These are phyloP conservation scores for Cladosporium phlei DNA, from an alignment of 2,329 filamentous ascomycete genomes.

Conservation along the genomic window DNA sequence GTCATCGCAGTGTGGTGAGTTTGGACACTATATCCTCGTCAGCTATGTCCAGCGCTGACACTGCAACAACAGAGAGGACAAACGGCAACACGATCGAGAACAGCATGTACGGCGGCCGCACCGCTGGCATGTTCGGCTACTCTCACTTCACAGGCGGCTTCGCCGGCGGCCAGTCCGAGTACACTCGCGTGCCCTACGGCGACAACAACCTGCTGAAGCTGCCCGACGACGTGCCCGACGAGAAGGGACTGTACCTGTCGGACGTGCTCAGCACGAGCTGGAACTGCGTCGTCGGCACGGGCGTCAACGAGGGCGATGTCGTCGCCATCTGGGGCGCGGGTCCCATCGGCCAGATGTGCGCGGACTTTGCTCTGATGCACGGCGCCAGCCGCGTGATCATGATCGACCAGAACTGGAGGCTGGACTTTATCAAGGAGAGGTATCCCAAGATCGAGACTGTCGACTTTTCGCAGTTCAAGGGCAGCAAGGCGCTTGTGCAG, in stretches of 20 bases:
- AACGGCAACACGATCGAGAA: slow-evolving; percentile 68
- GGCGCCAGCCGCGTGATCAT: slow-evolving; percentile 73
- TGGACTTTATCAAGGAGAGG: slow-evolving; percentile 62
- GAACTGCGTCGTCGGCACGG: slow-evolving; percentile 78
- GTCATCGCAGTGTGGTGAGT: slow-evolving; percentile 73
- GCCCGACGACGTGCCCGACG: slow-evolving; percentile 74
- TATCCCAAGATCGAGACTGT: slow-evolving; percentile 64
- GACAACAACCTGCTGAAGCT: slow-evolving; percentile 78
- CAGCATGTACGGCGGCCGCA: slow-evolving; percentile 73
- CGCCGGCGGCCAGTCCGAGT: slow-evolving; percentile 83
- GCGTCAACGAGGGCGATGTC: slow-evolving; percentile 68
- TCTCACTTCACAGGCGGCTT: slow-evolving; percentile 77
- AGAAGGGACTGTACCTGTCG: slow-evolving; percentile 75
- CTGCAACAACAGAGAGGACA: too few relatives aligned
- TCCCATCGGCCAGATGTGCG: slow-evolving; percentile 76
- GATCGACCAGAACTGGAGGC: slow-evolving; percentile 68
- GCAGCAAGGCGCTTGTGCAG: slow-evolving; percentile 60
- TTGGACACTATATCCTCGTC: too few relatives aligned
- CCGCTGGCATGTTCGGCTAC: slow-evolving; percentile 60
- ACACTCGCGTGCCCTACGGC: slow-evolving; percentile 72
- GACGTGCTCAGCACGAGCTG: slow-evolving; percentile 77
- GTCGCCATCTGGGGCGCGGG: slow-evolving; percentile 86
- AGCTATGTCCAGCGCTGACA: too few relatives aligned
- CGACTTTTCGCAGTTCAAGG: slow-evolving; percentile 62
- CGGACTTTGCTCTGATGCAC: slow-evolving; percentile 62